Evolutionary conservation across 1,284 basidiomycete genomes (phyloP), one percentile per base, ranked within the genome.

Genomic region (Cutaneotrichosporon sp.): DNA sequence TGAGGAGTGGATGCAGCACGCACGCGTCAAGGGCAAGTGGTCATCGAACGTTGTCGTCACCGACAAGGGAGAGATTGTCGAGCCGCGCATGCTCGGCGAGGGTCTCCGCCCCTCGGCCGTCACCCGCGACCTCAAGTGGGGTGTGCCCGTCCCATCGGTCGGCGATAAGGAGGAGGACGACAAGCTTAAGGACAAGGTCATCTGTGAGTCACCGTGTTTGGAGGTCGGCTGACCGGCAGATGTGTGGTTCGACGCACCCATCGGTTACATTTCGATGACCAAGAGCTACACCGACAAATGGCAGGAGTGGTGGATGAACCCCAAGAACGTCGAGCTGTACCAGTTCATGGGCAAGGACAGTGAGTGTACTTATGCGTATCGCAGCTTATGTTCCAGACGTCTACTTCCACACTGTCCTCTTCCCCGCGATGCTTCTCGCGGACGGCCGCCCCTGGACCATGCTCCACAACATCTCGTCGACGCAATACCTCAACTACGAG

Each of bases 281-380:
- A 93, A 94, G 62, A 91, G 90, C 77, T 96, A 97, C 83, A 97
- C 93, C 26, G 83, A 89, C 56, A 89, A 97, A 69, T 99, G 97
- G 97, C 88, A 90, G 79, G 85, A 89, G 78, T 99, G 97, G 97
- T 99, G 97, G 97, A 89, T 92, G 78, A 91, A 96, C 77, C 91
- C 91, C 5, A 85, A 93, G 71, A 86, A 98, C 72, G 95, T 99
- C 70, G 85, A 88, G 71, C 83, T 99, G 60, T 97, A 92, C 83
- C 97, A 99, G 80, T 99, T 99, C 84, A 99, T 99, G 97, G 92
- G 92, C 75, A 96, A 96, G 81, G 92, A 96, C 79, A 96, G 79
- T 80, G 61, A 71, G 79, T 76, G 16, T 5, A 14, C 8, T 4
- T 26, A 31, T 65, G 40, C 18, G n/a, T 14, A 3, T 14, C 18